phyloP scores from a whole-genome alignment of 31 red algal genomes.

The Endocladia muricata region DNA sequence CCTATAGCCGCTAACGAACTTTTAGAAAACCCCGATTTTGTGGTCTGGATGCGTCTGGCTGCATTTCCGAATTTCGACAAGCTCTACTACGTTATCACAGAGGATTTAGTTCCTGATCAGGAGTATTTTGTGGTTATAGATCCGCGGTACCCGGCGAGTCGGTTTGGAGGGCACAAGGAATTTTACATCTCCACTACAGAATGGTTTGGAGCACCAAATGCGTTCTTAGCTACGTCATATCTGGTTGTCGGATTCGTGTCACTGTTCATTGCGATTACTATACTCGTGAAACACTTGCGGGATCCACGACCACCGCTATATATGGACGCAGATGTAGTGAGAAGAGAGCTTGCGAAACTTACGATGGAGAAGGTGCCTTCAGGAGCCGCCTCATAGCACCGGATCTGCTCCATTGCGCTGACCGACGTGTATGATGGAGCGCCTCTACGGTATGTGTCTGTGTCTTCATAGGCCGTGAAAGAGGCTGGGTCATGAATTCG shows the following conservation, averaged over 20 bases:
- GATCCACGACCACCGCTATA: conserved; percentile 17
- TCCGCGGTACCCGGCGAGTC: conserved; percentile 25
- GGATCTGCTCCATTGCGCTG: too few relatives aligned
- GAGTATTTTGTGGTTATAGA: conserved; percentile 48
- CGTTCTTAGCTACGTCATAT: conserved; percentile 63
- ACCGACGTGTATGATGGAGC: neutral
- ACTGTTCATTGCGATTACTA: conserved; percentile 45
- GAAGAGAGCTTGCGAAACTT: conserved; percentile 30
- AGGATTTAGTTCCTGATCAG: conserved; percentile 20
- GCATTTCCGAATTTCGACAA: conserved; percentile 74
- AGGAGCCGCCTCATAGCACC: neutral
- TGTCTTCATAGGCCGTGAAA: too few relatives aligned
- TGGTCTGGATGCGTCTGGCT: conserved; percentile 88
- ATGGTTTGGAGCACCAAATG: conserved; percentile 78
- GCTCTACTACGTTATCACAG: conserved; percentile 66
- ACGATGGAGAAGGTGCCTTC: neutral
- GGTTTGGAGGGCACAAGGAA: conserved; percentile 60
- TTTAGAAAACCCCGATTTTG: conserved; percentile 58
- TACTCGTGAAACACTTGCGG: conserved; percentile 48
- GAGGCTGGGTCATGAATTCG: too few relatives aligned
- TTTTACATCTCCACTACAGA: conserved; percentile 54
- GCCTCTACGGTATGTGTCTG: neutral
- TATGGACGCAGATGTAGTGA: conserved; percentile 13
- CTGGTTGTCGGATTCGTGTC: conserved; percentile 52
- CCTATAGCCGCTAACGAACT: conserved; percentile 25